phyloP scores from a whole-genome alignment of 2,329 filamentous ascomycete genomes.

The Trichothecium sympodiale region DNA sequence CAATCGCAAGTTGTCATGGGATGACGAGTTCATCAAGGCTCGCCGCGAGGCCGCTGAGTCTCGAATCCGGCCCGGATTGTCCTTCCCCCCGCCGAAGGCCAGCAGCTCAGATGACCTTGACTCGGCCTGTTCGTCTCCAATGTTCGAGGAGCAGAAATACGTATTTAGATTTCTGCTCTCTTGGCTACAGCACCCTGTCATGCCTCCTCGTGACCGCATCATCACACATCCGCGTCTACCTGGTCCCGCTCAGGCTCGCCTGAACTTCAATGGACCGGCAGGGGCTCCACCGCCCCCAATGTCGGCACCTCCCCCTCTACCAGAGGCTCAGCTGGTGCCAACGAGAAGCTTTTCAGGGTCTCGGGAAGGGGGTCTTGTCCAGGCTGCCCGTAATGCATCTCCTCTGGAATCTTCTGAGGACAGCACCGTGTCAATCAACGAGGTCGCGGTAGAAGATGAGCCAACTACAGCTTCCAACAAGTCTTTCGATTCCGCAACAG shows the following conservation, averaged over 20 bases:
- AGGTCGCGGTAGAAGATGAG: too few relatives aligned
- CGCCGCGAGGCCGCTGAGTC: conserved; percentile 39
- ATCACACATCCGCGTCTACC: conserved; percentile 60
- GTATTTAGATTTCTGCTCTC: conserved; percentile 68
- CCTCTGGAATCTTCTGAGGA: conserved; percentile 21
- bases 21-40: conserved; percentile 37
- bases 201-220: conserved; percentile 48
- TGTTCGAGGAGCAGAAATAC: conserved; percentile 45
- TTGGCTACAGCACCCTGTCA: conserved; percentile 41
- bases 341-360: conserved; percentile 38
- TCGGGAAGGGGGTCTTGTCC: conserved; percentile 32
- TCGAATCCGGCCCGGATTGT: conserved; percentile 18
- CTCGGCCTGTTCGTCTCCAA: conserved; percentile 43
- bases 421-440: conserved; percentile 4
- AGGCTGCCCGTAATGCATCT: conserved; percentile 39
- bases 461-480: too few relatives aligned
- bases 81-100: conserved; percentile 4
- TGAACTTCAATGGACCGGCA: conserved; percentile 28
- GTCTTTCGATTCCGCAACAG: neutral
- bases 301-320: conserved; percentile 25
- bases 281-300: conserved; percentile 26
- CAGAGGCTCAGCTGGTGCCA: conserved; percentile 4
- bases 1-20: conserved; percentile 14
- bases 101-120: conserved; percentile 26
- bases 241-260: conserved; percentile 53